A percentile compares a stretch with the other conserved stretches of the same genome.
Conservation (phyloP, 371 early-diverging fungal genomes). For the Actinomortierella ambigua region DNA sequence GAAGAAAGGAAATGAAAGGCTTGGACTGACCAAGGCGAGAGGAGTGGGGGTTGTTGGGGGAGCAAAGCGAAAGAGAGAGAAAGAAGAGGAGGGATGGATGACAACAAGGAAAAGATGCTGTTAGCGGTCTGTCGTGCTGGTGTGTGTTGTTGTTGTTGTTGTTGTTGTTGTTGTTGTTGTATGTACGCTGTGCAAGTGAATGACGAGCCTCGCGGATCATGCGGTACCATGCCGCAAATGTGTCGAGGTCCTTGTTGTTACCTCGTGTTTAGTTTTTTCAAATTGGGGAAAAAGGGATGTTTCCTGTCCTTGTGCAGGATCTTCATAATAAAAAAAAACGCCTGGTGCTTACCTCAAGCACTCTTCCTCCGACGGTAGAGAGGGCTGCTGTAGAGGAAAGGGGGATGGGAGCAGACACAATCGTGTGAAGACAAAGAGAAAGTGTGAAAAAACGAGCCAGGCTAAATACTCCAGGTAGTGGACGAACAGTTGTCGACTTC, state of each 20-base stretch:
- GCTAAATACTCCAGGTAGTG: too few species aligned
- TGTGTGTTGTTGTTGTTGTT: background rate
- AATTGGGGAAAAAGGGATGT: too few species aligned
- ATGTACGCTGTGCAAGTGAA: constrained; percentile 6
- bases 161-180: constrained; percentile 7
- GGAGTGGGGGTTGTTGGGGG: background rate
- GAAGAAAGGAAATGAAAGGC: background rate
- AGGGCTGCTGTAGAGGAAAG: background rate
- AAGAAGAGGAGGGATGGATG: background rate
- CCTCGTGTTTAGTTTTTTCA: too few species aligned
- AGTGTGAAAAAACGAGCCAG: background rate
- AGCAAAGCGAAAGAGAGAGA: background rate
- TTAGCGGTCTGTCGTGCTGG: too few species aligned
- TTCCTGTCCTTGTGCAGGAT: constrained; percentile 14
- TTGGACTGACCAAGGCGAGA: constrained; percentile 20
- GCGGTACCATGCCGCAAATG: too few species aligned
- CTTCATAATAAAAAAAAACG: too few species aligned
- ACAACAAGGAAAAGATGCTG: background rate
- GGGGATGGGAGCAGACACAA: background rate
- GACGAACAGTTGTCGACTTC: too few species aligned
- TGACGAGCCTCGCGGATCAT: too few species aligned
- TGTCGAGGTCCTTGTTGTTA: too few species aligned
- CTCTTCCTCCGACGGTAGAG: too few species aligned
- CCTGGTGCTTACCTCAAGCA: too few species aligned
- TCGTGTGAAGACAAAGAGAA: too few species aligned